phyloP scores from a whole-genome alignment of 116 monocot species.

The Phalaenopsis hybrid region DNA sequence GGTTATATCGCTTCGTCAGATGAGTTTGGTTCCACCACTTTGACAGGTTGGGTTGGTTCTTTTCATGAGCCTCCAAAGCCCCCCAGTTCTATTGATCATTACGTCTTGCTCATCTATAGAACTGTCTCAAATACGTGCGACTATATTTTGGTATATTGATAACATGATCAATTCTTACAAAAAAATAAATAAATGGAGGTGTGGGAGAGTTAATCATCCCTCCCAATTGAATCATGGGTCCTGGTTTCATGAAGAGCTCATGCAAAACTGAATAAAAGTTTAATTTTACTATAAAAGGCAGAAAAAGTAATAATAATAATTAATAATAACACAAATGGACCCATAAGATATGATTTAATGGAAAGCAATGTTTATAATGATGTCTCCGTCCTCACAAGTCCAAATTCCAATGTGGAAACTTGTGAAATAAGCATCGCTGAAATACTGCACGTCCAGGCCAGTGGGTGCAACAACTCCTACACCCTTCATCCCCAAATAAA shows the following conservation, averaged over 20 bases:
- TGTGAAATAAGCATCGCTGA: slow-evolving; percentile 6
- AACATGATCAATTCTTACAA: too few species aligned
- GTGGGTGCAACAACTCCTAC: slow-evolving; percentile 43
- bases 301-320: neutral
- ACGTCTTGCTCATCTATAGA: too few species aligned
- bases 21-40: too few species aligned
- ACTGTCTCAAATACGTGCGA: too few species aligned
- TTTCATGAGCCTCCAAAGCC: too few species aligned
- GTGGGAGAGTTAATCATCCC: too few species aligned
- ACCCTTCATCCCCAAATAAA: slow-evolving; percentile 2
- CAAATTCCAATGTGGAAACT: neutral
- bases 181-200: too few species aligned
- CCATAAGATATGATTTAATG: neutral
- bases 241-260: neutral
- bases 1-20: too few species aligned
- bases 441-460: neutral
- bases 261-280: neutral
- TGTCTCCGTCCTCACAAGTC: neutral
- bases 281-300: neutral
- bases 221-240: neutral
- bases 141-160: too few species aligned
- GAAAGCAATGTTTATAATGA: slow-evolving; percentile 5
- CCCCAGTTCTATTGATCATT: too few species aligned
- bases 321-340: neutral
- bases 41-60: too few species aligned